Base-by-base conservation (phyloP, 2,329 filamentous ascomycete genomes). In the Paraphaeosphaeria sporulosa region DNA sequence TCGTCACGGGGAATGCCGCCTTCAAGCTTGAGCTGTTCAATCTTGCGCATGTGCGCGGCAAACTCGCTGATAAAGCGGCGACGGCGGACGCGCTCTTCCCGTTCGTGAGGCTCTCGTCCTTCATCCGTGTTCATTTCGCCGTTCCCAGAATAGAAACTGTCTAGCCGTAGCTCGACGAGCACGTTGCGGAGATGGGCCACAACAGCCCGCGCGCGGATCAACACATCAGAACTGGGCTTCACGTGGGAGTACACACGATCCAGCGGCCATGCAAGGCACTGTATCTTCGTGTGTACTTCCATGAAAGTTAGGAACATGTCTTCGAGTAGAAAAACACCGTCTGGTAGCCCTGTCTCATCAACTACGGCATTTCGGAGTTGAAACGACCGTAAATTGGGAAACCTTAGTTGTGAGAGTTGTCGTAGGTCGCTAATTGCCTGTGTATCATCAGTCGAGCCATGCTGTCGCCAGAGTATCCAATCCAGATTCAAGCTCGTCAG, bases 1-100 rank as follows among this genome's bases (percentile, higher is more conserved):
- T 83, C 81, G 61, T 83, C 81, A 10, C 80, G 73, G 0, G 81
- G 80, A 44, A 83, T 76, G 13, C 79, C 79, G 19, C 81, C 81
- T 70, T 83, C 81, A 21, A 83, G 69, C 59, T 83, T 83, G 66
- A 83, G 72, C 43, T 71, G 74, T 57, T 80, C 67, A 4, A 83
- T 53, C n/a, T 69, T 78, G 1, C 64, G 75, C 79, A 83, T 78
- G 34, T 73, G 69, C 1, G 77, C 66, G 1, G 76, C 79, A 53
- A 83, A 82, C 6, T 79, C 74, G 27, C 70, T 69, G 42, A 83
- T 81, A 70, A 83, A 78, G 32, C 70, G 70, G 55, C 76, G 68
- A 6, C 77, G 68, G 17, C 76, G 71, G 9, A 67, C 62, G 32
- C 71, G 64, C 36, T 68, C 65, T 40, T 69, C 65, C 10, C 57